Evolutionary conservation across 2,329 filamentous ascomycete genomes (phyloP), one percentile per base, ranked within the genome.

Genomic region (Xylaria sp.): DNA sequence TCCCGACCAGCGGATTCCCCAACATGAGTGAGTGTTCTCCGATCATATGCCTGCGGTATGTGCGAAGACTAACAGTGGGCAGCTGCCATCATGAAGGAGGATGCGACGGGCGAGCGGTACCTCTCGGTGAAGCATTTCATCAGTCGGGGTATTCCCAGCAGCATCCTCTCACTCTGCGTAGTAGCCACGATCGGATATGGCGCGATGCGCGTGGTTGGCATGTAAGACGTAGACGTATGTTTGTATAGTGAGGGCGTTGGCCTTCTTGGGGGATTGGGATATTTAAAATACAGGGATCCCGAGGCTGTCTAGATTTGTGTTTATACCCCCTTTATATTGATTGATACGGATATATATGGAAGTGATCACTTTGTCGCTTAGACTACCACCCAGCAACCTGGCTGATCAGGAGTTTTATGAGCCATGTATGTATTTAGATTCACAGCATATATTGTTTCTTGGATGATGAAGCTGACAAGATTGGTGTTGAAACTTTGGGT

Each of bases 41-140:
- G 20, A 7, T 23, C 12, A 6, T 10, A 4, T 23, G n/a, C 4
- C 23, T 58, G 7, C 39, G 5, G 13, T 28, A 32, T 52, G 48
- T 60, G n/a, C 39, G 45, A 28, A 56, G 50, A 61, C 74, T 74
- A 53, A 73, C 55, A 6, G 41, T 62, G 46, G 28, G 43, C 60
- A 78, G 77, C 96, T 76, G 96, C 96, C 4, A 98, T 99, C 76
- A 98, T 99, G 96, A 98, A 98, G 86, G 96, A 99, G 81, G 95
- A 99, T 75, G 88, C 93, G 0, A 97, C 94, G 0, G 96, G 96
- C 9, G 93, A 97, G 78, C 87, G 96, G 64, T 99, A 99, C 77
- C 86, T 99, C 62, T 86, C 91, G 68, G 97, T 99, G 60, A 92
- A 92, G 77, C 96, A 99, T 79, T 99, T 99, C 80, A 91, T 99